Percentiles rank a stretch among this genome's conserved stretches.
Evolutionary conservation across 805 yeast species (phyloP).

Genomic region (Metschnikowia kunwiensis): DNA sequence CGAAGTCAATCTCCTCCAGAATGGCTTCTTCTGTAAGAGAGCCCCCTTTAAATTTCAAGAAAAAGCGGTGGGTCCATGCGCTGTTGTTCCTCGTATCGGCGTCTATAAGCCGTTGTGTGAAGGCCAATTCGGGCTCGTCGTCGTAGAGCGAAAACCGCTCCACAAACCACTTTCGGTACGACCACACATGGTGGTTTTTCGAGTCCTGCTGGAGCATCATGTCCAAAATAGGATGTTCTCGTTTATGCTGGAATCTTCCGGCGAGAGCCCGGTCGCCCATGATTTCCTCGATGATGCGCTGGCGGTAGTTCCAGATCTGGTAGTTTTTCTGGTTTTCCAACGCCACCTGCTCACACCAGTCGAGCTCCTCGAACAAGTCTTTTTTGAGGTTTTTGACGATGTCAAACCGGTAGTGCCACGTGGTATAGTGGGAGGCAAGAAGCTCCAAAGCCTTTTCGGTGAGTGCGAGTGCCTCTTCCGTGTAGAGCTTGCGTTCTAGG

Average conservation of each 20-base stretch:
- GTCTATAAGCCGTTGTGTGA: constrained; percentile 46
- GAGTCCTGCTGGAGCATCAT: constrained; percentile 73
- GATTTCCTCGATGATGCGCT: constrained; percentile 49
- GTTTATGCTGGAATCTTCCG: constrained; percentile 33
- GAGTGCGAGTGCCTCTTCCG: constrained; percentile 67
- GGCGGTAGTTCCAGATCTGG: constrained; percentile 96
- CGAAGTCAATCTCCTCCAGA: constrained; percentile 53
- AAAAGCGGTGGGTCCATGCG: constrained; percentile 88
- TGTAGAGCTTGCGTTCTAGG: constrained; percentile 55
- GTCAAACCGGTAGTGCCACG: constrained; percentile 71
- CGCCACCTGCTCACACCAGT: constrained; percentile 78
- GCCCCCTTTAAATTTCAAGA: constrained; percentile 38
- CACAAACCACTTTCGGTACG: constrained; percentile 83
- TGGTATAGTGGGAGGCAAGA: constrained; percentile 89
- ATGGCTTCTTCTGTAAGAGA: constrained; percentile 14
- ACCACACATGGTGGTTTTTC: constrained; percentile 96
- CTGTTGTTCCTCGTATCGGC: constrained; percentile 83
- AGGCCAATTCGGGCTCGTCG: constrained; percentile 48
- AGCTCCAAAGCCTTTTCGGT: constrained; percentile 60
- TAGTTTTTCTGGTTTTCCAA: constrained; percentile 82
- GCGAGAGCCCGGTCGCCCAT: constrained; percentile 14
- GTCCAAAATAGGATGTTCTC: constrained; percentile 65
- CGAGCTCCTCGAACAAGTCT: constrained; percentile 53
- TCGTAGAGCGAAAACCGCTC: constrained; percentile 48
- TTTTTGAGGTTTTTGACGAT: constrained; percentile 42